Conservation (phyloP, 140 eudicot species). For the Stevia rebaudiana region DNA sequence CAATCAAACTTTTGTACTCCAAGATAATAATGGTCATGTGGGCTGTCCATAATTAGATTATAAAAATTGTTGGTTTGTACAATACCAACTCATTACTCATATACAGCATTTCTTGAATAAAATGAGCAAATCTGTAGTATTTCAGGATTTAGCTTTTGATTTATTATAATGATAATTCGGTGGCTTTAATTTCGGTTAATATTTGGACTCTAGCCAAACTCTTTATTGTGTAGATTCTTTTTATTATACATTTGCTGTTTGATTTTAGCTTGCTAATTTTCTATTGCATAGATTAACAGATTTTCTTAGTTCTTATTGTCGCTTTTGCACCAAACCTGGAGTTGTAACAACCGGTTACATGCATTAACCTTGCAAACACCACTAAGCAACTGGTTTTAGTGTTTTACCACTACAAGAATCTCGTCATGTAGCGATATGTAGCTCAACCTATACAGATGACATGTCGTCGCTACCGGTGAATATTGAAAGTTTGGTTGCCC, state of each 20-base stretch:
- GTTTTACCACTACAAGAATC: too few relatives aligned
- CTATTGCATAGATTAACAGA: too few relatives aligned
- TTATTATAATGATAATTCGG: conserved; percentile 16
- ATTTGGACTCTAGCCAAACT: conserved; percentile 15
- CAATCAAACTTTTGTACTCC: conserved; percentile 27
- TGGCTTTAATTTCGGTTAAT: conserved; percentile 24
- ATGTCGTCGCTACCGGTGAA: too few relatives aligned
- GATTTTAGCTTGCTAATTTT: too few relatives aligned
- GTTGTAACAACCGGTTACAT: too few relatives aligned
- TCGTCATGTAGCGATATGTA: too few relatives aligned
- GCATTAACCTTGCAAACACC: too few relatives aligned
- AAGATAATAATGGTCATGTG: conserved; percentile 25
- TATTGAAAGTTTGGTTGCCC: too few relatives aligned
- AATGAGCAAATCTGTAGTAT: neutral
- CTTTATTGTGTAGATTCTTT: neutral
- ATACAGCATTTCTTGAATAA: conserved; percentile 18
- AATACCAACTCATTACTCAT: conserved; percentile 33
- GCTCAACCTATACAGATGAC: too few relatives aligned
- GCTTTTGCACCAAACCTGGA: too few relatives aligned
- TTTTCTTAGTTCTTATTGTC: too few relatives aligned
- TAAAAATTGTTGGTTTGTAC: conserved; percentile 24
- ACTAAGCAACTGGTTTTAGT: too few relatives aligned
- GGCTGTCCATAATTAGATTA: conserved; percentile 16
- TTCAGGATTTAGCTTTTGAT: conserved; percentile 7
- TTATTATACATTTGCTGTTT: neutral